Conservation (phyloP, 345 rosid species). For the Sapria himalayana region DNA sequence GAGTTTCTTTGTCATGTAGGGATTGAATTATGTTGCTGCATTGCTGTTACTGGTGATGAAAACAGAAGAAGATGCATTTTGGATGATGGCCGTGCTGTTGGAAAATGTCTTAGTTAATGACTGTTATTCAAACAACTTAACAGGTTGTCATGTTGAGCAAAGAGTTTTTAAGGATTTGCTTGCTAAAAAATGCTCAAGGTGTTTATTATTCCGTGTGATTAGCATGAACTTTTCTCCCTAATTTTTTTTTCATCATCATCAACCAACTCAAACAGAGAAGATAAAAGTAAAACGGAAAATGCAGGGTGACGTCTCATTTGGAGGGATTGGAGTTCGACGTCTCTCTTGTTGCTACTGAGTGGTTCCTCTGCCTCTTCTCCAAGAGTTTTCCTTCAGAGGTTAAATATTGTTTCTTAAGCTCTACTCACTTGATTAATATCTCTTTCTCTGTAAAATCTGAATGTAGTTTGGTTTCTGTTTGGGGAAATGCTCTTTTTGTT, state of each 20-base stretch:
- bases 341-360: slow-evolving; percentile 94
- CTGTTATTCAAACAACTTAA: slow-evolving; percentile 79
- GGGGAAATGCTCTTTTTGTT: too few species aligned
- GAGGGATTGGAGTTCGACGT: slow-evolving; percentile 87
- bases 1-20: too few species aligned
- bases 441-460: too few species aligned
- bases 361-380: slow-evolving; percentile 97
- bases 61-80: slow-evolving; percentile 98
- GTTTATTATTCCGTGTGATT: not conserved
- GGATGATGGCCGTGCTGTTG: slow-evolving; percentile 95
- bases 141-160: slow-evolving; percentile 98
- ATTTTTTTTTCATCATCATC: too few species aligned
- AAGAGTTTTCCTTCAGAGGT: slow-evolving; percentile 99
- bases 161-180: slow-evolving; percentile 93
- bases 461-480: too few species aligned
- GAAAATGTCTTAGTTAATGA: slow-evolving; percentile 91
- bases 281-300: slow-evolving; percentile 6
- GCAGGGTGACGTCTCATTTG: slow-evolving; percentile 80
- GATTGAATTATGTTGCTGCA: slow-evolving; percentile 91
- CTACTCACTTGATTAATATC: too few species aligned
- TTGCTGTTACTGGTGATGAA: slow-evolving; percentile 89
- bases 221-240: too few species aligned
- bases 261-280: too few species aligned
- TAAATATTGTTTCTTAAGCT: slow-evolving; percentile 6
- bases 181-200: slow-evolving; percentile 73